Conservation (phyloP, 2,329 filamentous ascomycete genomes). For the Chaetoscypha palmicola region DNA sequence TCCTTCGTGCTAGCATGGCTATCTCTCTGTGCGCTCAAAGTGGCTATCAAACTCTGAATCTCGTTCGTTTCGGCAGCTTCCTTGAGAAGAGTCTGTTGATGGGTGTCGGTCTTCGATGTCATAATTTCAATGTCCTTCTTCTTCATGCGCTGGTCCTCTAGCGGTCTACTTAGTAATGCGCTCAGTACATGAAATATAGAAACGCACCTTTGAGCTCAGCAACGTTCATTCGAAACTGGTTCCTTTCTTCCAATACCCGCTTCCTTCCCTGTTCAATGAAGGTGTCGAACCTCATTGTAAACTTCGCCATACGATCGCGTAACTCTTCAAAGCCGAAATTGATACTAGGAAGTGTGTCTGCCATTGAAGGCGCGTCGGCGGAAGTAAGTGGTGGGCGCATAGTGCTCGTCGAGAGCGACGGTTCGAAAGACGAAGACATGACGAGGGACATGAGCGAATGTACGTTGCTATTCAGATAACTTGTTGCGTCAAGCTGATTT, state of each 20-base stretch:
- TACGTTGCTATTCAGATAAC: neutral
- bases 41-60: constrained; percentile 57
- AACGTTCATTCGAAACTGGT: constrained; percentile 85
- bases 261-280: constrained; percentile 92
- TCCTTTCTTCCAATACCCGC: constrained; percentile 84
- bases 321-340: constrained; percentile 96
- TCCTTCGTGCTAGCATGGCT: constrained; percentile 51
- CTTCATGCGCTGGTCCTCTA: constrained; percentile 89
- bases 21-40: constrained; percentile 54
- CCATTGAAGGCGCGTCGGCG: constrained; percentile 57
- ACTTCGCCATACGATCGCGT: constrained; percentile 89
- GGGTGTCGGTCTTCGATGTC: constrained; percentile 60
- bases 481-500: neutral
- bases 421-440: constrained; percentile 59
- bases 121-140: constrained; percentile 81
- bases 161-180: constrained; percentile 12
- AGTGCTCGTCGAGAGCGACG: constrained; percentile 58
- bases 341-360: constrained; percentile 75
- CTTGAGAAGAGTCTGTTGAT: constrained; percentile 68
- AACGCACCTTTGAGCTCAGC: constrained; percentile 78
- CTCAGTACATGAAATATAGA: neutral
- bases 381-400: constrained; percentile 41
- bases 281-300: constrained; percentile 81
- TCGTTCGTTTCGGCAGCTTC: constrained; percentile 71
- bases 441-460: neutral